Base-by-base conservation (phyloP, 768 basidiomycete genomes). In the Leucocoprinus leucothites region DNA sequence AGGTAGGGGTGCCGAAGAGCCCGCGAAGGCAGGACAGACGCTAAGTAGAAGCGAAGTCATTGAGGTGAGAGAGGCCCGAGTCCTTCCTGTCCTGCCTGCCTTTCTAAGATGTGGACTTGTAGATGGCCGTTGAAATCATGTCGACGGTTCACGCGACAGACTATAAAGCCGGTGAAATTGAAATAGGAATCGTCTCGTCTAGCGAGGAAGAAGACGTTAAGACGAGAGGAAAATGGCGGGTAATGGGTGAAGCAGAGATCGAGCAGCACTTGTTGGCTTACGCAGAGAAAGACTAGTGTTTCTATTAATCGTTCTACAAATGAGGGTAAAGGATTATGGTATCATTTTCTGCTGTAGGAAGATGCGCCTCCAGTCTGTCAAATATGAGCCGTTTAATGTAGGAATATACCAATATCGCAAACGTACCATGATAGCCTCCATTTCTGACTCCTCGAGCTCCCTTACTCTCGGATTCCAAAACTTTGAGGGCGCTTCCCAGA, bases 61-160 rank as follows among this genome's bases (percentile, higher is more conserved):
- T 60, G 96, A 99, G 84, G 93, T 94, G 60, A 53, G 85, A 62
- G n/a, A 60, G 34, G 11, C 9, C 16, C 31, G 31, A 34, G 9
- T 13, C 50, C 51, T 43, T 44, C 16, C 6, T n/a, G 24, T 16
- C 34, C 5, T 21, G n/a, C 26, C 22, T 34, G 21, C 36, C 18
- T 41, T 40, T 47, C 21, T 60, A 34, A 50, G 16, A 42, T 14
- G 18, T 4, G 47, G 22, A 36, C 2, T 28, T 51, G 24, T 61
- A 96, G 93, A 82, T 95, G 73, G 95, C 94, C 0, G 95, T 98
- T 51, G 95, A 98, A 69, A 85, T 87, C 11, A 91, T 98, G 78
- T 95, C 93, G 44, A 89, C 85, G 0, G 94, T 98, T 22, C 91
- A 96, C 64, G 86, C 93, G 36, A 97, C 94, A 1, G 97, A 99